Base-by-base conservation (phyloP, 2,329 filamentous ascomycete species). In the Corynespora cassiicola region DNA sequence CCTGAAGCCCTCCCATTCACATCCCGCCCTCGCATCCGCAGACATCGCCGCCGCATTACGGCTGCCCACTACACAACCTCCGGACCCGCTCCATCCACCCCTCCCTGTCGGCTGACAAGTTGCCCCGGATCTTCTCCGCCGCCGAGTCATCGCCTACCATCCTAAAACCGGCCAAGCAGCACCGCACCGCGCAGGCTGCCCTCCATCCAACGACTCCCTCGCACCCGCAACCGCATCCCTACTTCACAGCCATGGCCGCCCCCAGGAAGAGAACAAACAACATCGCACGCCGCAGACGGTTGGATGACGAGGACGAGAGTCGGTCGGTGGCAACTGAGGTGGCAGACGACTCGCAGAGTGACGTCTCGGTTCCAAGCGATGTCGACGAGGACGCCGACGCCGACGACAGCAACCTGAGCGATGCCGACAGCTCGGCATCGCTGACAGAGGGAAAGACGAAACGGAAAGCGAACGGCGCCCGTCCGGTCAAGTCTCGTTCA, bases 261-360 rank as follows among this genome's bases (percentile, higher is more conserved):
- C 56, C 56, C 39, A 64, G 64, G 39, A 68, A 68, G 54, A 59
- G 56, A 44, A 55, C 58, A 25, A 61, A 53, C 49, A 54, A 59
- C 49, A 52, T 70, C 39, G 58, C 63, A 42, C 64, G 66, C 46
- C 66, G 67, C 47, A 47, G 68, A 53, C 58, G 66, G 35, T 56
- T 67, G 28, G 67, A 69, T 34, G 68, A 71, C 31, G 68, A 71
- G 33, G 64, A 61, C 38, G 65, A 70, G 45, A 65, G 55, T 42
- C 49, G 47, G 35, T 66, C 65, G 20, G 61, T 78, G 44, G 72
- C 71, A 34, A 78, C 72, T 25, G 75, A 75, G 37, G 52, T 78
- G 39, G 77, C 79, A 33, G 80, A 83, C 52, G 82, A 85, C 61
- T 85, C 82, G 25, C 70, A 83, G 66, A 85, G 80, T 63, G 82